Evolutionary conservation across 202 grass and related monocot genomes (phyloP), one percentile per base, ranked within the genome.

Genomic region (Tripidium arundinaceum): DNA sequence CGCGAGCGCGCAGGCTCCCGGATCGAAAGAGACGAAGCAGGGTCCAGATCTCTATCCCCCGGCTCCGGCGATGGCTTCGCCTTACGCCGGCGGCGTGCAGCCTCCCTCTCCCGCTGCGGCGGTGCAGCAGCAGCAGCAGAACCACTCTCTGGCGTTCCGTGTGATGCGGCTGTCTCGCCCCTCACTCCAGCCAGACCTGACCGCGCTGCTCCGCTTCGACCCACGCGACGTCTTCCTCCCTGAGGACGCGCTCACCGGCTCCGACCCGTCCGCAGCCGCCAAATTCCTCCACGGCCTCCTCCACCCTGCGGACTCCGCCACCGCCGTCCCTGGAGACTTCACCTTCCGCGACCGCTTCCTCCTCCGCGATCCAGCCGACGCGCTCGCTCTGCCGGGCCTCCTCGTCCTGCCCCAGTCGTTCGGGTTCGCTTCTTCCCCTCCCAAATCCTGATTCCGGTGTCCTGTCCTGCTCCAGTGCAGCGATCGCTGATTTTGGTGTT

Each of bases 91-190:
- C 65, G 83, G 87, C 79, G 49, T 77, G 11, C 77, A 79, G 33
- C 73, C 76, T n/a, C 72, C 83, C 22, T 83, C 74, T 22, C 49
- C 86, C 11, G 81, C 70, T 27, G 72, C 54, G 10, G 28, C 62
- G 50, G 75, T 73, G 7, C 61, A 4, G 43, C 50, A 89, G 79
- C 75, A 84, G 28, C 55, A 89, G 79, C 71, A 84, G 28, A 89
- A 89, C 47, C 95, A 95, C 47, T 95, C 92, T 6, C 95, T 98
- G 76, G 92, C 92, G 63, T 95, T 98, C 80, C 90, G 95, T 25
- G 95, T 98, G 79, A 98, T 98, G 95, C 92, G 95, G 3, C 86
- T 93, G 28, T 93, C 88, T 83, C 90, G 96, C 29, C 96, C 92
- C 24, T 89, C 96, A 29, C 78, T 99, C 21, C 96, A 93, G 73